These are phyloP conservation scores for Penstemon barbatus DNA, from an alignment of 257 asterid genomes.

Conservation along the genomic window DNA sequence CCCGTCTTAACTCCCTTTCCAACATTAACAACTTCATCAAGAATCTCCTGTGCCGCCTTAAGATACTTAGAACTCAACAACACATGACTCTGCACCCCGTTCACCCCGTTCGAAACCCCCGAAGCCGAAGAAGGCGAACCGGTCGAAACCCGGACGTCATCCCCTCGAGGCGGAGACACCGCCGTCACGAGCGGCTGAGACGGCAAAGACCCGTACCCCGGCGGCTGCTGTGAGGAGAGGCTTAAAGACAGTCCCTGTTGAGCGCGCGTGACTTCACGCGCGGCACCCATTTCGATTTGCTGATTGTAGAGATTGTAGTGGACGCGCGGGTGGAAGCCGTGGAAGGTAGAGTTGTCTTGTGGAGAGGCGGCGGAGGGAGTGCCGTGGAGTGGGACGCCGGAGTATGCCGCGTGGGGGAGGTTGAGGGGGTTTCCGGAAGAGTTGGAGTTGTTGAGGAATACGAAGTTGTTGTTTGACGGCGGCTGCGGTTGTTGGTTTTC, in stretches of 20 bases:
- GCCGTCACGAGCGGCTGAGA: no score
- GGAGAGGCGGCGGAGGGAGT: conserved; percentile 42
- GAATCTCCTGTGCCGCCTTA: conserved; percentile 60
- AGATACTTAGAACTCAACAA: conserved; percentile 63
- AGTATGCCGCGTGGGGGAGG: conserved; percentile 1
- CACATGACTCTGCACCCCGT: conserved; percentile 29
- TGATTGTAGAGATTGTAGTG: no score
- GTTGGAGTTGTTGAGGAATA: conserved; percentile 40
- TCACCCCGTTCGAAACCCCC: not conserved
- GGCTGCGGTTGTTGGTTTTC: conserved; percentile 38
- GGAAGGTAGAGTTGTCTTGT: conserved; percentile 42
- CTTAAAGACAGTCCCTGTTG: conserved; percentile 54
- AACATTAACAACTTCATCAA: conserved; percentile 64
- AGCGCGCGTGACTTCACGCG: not conserved
- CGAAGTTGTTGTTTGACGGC: conserved; percentile 28
- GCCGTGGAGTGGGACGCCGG: conserved; percentile 29
- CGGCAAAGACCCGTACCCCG: no score
- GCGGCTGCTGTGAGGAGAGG: conserved; percentile 49
- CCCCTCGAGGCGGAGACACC: no score
- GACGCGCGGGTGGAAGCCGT: conserved; percentile 27
- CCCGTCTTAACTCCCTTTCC: conserved; percentile 31
- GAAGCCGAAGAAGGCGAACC: no score
- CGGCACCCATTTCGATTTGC: no score
- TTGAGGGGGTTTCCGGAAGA: not conserved
- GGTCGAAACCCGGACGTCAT: no score